phyloP scores from a whole-genome alignment of 1,284 basidiomycete species.

The Cyathus pygmaeus region DNA sequence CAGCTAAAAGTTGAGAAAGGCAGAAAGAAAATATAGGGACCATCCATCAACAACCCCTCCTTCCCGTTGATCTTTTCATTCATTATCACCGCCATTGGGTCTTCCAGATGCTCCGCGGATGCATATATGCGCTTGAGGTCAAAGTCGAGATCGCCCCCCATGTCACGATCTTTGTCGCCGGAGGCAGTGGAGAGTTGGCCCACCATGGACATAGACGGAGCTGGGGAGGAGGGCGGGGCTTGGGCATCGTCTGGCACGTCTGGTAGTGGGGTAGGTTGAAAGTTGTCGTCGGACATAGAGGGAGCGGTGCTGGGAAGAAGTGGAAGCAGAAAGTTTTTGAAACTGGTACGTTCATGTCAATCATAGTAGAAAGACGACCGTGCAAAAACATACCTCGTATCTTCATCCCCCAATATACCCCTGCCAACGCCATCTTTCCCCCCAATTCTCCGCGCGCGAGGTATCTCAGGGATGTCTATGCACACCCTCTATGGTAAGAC shows the following conservation, averaged over 20 bases:
- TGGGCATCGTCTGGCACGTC: neutral
- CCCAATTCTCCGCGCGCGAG: constrained; percentile 39
- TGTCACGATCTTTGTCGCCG: constrained; percentile 16
- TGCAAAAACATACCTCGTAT: constrained; percentile 34
- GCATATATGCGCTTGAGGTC: constrained; percentile 33
- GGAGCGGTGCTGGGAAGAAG: neutral
- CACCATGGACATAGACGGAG: neutral
- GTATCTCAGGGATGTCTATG: constrained; percentile 48
- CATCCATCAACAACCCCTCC: constrained; percentile 46
- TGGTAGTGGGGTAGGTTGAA: neutral
- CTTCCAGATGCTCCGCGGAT: constrained; percentile 7
- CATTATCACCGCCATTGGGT: constrained; percentile 54
- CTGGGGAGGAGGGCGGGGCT: neutral
- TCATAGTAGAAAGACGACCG: neutral
- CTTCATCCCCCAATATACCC: constrained; percentile 32
- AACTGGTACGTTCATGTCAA: neutral
- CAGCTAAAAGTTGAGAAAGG: neutral
- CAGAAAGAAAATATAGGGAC: constrained; percentile 17
- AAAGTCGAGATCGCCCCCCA: constrained; percentile 38
- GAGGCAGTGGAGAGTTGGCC: neutral
- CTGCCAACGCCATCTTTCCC: constrained; percentile 25
- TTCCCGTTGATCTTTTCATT: constrained; percentile 65
- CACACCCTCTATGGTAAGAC: neutral
- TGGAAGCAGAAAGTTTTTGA: neutral
- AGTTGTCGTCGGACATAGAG: neutral